These are phyloP conservation scores for Rhodotorula kratochvilovae DNA, from an alignment of 768 basidiomycete species.

Conservation along the genomic window DNA sequence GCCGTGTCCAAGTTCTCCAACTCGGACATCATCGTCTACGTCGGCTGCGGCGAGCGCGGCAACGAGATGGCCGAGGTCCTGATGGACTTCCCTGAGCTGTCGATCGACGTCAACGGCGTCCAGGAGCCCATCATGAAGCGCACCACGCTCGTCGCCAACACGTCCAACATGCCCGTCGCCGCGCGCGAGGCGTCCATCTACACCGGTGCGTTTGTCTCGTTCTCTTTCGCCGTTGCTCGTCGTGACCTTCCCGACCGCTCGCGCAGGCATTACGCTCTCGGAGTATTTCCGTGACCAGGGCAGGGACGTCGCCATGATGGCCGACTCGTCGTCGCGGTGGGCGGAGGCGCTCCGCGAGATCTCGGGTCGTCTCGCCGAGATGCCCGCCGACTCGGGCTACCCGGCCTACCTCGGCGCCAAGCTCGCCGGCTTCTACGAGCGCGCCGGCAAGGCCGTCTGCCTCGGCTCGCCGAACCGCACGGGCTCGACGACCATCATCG, in stretches of 20 bases:
- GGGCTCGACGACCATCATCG: conserved; percentile 96
- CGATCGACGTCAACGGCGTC: conserved; percentile 80
- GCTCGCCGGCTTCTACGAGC: conserved; percentile 95
- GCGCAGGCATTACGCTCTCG: conserved; percentile 84
- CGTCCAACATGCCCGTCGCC: conserved; percentile 99
- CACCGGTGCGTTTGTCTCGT: conserved; percentile 55
- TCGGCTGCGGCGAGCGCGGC: conserved; percentile 97
- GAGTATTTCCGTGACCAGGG: conserved; percentile 99
- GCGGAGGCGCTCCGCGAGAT: conserved; percentile 99
- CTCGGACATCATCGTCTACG: conserved; percentile 98
- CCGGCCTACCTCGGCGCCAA: conserved; percentile 95
- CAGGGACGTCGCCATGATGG: conserved; percentile 97
- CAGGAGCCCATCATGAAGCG: conserved; percentile 99
- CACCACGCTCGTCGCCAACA: conserved; percentile 96
- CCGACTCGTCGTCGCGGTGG: conserved; percentile 98
- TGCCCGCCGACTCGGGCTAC: conserved; percentile 99
- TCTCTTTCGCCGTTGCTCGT: no score
- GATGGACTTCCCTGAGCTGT: conserved; percentile 89
- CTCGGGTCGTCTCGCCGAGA: conserved; percentile 96
- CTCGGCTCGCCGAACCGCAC: conserved; percentile 79
- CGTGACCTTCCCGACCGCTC: no score
- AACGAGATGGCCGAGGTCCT: conserved; percentile 79
- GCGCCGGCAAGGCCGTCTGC: conserved; percentile 91
- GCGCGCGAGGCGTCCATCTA: conserved; percentile 99
- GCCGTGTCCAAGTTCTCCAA: conserved; percentile 98